Base-by-base conservation (phyloP, 257 asterid species). In the Penstemon newberryi region DNA sequence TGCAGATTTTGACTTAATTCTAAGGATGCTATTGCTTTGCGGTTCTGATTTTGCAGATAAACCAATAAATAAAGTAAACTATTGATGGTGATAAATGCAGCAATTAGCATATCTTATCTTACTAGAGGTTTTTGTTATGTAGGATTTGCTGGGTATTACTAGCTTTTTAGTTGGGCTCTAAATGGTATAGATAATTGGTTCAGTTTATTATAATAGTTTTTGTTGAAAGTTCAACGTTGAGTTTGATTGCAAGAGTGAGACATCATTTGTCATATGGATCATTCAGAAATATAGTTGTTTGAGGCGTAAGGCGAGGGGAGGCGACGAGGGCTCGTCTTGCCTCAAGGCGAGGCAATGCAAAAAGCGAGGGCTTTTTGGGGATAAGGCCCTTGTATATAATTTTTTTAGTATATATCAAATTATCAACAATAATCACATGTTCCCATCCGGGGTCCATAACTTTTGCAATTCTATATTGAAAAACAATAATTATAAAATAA, bases 241-340 rank as follows among this genome's bases (percentile, higher is more conserved):
- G 85, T 84, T 75, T 85, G 66, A 56, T 86, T 72, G 72, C 88
- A 19, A 80, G 85, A 78, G 64, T 81, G 42, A 74, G 90, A 65
- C 85, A 72, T 55, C 81, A 37, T 70, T 80, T 84, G 44, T 78
- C 80, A 46, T 33, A 68, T 77, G 85, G 75, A 45, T 69, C 78
- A 15, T n/a, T n/a, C n/a, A n/a, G n/a, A n/a, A n/a, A n/a, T n/a
- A n/a, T n/a, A n/a, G n/a, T n/a, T n/a, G n/a, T n/a, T n/a, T n/a
- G n/a, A n/a, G n/a, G n/a, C n/a, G n/a, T n/a, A n/a, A n/a, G n/a
- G n/a, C n/a, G n/a, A n/a, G n/a, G n/a, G n/a, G n/a, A n/a, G n/a
- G n/a, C n/a, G n/a, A n/a, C n/a, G n/a, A n/a, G n/a, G n/a, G n/a
- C n/a, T n/a, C n/a, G n/a, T n/a, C n/a, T n/a, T n/a, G n/a, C n/a